Conservation (phyloP, 2,329 filamentous ascomycete genomes). For the Aspergillus unguis region DNA sequence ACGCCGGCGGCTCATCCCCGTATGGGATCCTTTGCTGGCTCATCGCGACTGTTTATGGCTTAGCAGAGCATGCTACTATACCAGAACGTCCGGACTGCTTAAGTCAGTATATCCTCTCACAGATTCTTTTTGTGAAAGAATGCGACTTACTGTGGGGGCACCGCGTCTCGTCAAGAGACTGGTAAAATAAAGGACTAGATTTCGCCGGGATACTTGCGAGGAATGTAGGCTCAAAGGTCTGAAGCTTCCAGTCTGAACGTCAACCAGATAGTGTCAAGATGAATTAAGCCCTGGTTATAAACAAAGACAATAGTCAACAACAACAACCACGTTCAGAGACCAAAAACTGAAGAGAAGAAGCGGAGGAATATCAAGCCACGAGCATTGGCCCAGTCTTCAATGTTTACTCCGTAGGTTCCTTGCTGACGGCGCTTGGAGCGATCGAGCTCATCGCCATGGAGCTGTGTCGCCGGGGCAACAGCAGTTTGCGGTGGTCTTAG, state of each 20-base stretch:
- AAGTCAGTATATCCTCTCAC: neutral
- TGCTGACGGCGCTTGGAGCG: conserved; percentile 13
- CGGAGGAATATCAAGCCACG: neutral
- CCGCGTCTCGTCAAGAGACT: neutral
- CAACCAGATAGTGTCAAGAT: neutral
- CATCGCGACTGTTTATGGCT: conserved; percentile 14
- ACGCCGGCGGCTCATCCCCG: conserved; percentile 44
- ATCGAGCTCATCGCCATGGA: conserved; percentile 9
- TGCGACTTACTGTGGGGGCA: conserved; percentile 7
- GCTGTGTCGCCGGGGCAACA: conserved; percentile 17
- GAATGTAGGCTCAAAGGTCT: neutral
- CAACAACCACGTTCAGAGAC: neutral
- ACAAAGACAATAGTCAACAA: conserved; percentile 10
- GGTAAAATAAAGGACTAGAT: neutral
- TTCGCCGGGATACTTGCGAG: neutral
- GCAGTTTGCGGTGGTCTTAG: conserved; percentile 4
- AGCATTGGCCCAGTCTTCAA: neutral
- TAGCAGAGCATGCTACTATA: conserved; percentile 11
- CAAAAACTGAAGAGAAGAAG: neutral
- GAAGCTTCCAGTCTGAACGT: neutral
- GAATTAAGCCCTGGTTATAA: conserved; percentile 1
- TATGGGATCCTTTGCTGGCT: conserved; percentile 27
- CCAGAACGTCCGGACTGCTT: neutral
- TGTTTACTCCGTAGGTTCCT: conserved; percentile 1
- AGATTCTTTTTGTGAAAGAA: conserved; percentile 3